Percentiles rank a stretch among this genome's conserved stretches.
phyloP scores from a whole-genome alignment of 805 yeast genomes.

The Clavispora vitiphila region DNA sequence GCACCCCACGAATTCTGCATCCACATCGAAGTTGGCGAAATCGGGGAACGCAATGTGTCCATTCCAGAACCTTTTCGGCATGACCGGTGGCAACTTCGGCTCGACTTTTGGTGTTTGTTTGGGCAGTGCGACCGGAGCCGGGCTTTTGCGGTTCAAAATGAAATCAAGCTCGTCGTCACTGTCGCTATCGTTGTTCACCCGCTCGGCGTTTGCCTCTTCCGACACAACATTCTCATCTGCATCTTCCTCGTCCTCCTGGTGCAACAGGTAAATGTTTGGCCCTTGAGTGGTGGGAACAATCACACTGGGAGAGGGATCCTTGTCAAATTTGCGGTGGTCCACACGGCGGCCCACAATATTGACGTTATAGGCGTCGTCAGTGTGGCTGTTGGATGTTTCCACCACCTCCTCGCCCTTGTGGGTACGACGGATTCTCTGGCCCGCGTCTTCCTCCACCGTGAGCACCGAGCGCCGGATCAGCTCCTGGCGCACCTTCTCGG shows the following conservation, averaged over 20 bases:
- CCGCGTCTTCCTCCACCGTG: slow-evolving; percentile 45
- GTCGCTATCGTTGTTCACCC: slow-evolving; percentile 1
- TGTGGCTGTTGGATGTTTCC: slow-evolving; percentile 35
- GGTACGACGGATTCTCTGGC: slow-evolving; percentile 68
- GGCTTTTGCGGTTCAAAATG: slow-evolving; percentile 19
- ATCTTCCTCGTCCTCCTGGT: slow-evolving; percentile 26
- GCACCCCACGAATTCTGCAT: slow-evolving; percentile 34
- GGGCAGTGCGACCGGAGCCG: slow-evolving; percentile 2
- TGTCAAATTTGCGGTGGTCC: slow-evolving; percentile 33
- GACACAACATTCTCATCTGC: slow-evolving; percentile 1
- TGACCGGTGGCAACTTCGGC: slow-evolving; percentile 11
- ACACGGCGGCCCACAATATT: slow-evolving; percentile 27
- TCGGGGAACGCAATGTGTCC: slow-evolving; percentile 49
- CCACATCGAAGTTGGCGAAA: slow-evolving; percentile 39
- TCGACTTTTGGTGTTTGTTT: not conserved
- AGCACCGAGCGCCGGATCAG: slow-evolving; percentile 65
- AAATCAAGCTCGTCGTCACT: slow-evolving; percentile 31
- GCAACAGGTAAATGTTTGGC: slow-evolving; percentile 11
- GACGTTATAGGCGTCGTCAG: slow-evolving; percentile 22
- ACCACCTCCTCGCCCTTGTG: slow-evolving; percentile 87
- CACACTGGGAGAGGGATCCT: slow-evolving; percentile 2
- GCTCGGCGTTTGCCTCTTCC: too few species aligned
- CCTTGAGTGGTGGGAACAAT: not conserved
- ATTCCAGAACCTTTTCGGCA: slow-evolving; percentile 31
- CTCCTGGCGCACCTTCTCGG: slow-evolving; percentile 66